These are phyloP conservation scores for Dothidotthia symphoricarpi DNA, from an alignment of 2,329 filamentous ascomycete species.

Conservation along the genomic window DNA sequence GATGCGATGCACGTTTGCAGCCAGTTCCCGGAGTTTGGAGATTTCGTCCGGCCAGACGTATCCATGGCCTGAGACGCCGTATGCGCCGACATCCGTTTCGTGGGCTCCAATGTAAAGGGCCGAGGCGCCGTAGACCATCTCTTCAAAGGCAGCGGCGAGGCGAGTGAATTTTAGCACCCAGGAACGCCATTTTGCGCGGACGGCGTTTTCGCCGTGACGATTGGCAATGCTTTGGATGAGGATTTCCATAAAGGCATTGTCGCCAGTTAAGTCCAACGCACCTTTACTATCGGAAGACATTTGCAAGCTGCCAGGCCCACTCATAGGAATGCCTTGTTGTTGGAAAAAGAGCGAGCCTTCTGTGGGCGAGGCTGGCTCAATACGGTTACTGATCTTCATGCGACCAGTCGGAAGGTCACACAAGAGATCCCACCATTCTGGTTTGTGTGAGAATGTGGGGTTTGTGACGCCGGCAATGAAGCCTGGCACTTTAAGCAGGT, in stretches of 20 bases:
- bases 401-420: slow-evolving; percentile 90
- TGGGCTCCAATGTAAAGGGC: slow-evolving; percentile 82
- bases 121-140: slow-evolving; percentile 89
- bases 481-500: slow-evolving; percentile 89
- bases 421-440: slow-evolving; percentile 96
- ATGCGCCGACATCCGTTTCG: slow-evolving; percentile 51
- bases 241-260: slow-evolving; percentile 83
- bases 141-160: slow-evolving; percentile 90
- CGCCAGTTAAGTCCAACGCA: slow-evolving; percentile 71
- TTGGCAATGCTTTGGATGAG: slow-evolving; percentile 80
- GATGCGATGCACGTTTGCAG: slow-evolving; percentile 86
- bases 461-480: slow-evolving; percentile 99
- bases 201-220: slow-evolving; percentile 79
- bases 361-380: slow-evolving; percentile 76
- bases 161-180: slow-evolving; percentile 95
- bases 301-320: slow-evolving; percentile 17
- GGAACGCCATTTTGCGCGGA: slow-evolving; percentile 87
- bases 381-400: slow-evolving; percentile 89
- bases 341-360: slow-evolving; percentile 88
- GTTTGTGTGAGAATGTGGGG: slow-evolving; percentile 89
- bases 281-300: slow-evolving; percentile 34
- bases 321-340: slow-evolving; percentile 55
- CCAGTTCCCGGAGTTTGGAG: slow-evolving; percentile 78
- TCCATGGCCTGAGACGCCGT: slow-evolving; percentile 74
- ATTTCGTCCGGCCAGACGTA: slow-evolving; percentile 91